Evolutionary conservation across 768 basidiomycete genomes (phyloP).

Genomic region (Boletus subcaerulescens): DNA sequence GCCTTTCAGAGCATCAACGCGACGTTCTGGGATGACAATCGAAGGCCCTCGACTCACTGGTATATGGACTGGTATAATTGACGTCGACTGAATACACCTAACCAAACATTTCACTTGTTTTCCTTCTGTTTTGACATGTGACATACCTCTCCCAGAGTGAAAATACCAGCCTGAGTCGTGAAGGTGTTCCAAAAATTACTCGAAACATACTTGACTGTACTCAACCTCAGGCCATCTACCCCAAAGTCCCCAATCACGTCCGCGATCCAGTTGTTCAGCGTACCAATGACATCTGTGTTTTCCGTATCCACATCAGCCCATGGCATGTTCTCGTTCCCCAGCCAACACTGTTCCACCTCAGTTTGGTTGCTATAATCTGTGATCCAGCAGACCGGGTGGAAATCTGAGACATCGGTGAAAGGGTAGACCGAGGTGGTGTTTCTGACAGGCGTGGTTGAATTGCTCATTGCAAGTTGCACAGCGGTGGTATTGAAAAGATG

Average conservation of each 20-base stretch:
- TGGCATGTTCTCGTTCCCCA: constrained; percentile 52
- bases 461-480: constrained; percentile 14
- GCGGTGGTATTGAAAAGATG: constrained; percentile 25
- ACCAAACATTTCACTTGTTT: constrained; percentile 2
- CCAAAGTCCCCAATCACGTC: constrained; percentile 45
- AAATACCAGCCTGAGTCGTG: constrained; percentile 45
- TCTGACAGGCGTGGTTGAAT: constrained; percentile 7
- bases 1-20: constrained; percentile 25
- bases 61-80: constrained; percentile 39
- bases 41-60: constrained; percentile 29
- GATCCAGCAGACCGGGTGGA: constrained; percentile 42
- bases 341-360: constrained; percentile 56
- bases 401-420: constrained; percentile 36
- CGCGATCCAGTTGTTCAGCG: constrained; percentile 47
- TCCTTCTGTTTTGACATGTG: constrained; percentile 28
- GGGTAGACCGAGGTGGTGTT: constrained; percentile 24
- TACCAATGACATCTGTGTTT: constrained; percentile 39
- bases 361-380: constrained; percentile 45
- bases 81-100: constrained; percentile 43
- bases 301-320: constrained; percentile 60
- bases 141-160: constrained; percentile 50
- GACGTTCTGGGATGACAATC: neutral
- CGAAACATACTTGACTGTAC: constrained; percentile 56
- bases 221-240: constrained; percentile 56
- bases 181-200: constrained; percentile 56